A percentile compares a stretch with the other conserved stretches of the same genome.
These are phyloP conservation scores for Dictyostelium citrinum DNA, from an alignment of 78 protist genomes.

Conservation along the genomic window DNA sequence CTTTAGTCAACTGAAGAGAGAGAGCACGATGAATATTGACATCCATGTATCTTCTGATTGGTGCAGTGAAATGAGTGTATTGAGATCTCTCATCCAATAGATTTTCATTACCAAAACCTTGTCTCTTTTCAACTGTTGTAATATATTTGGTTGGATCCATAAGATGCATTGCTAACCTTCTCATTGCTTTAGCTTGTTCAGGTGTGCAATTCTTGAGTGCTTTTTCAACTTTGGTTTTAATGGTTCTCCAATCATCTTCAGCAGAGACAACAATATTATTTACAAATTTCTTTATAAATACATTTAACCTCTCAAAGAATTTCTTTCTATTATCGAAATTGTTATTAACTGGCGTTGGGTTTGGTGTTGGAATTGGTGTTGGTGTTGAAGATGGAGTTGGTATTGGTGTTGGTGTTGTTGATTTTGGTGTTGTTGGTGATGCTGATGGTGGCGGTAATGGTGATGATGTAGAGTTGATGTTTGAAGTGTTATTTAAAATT, in stretches of 20 bases:
- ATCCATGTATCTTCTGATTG: conserved; percentile 64
- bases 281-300: conserved; percentile 48
- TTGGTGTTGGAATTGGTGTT: neutral
- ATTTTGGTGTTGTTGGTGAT: neutral
- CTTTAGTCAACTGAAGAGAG: conserved; percentile 28
- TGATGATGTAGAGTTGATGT: neutral
- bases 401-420: neutral
- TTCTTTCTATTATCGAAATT: conserved; percentile 53
- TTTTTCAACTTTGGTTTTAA: conserved; percentile 60
- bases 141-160: conserved; percentile 69
- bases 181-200: conserved; percentile 58
- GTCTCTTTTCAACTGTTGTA: conserved; percentile 22
- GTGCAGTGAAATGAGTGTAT: conserved; percentile 64
- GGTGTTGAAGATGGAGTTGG: neutral
- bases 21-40: conserved; percentile 71
- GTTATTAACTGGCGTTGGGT: neutral
- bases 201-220: neutral
- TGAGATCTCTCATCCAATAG: conserved; percentile 21
- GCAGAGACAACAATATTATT: neutral
- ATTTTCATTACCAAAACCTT: neutral
- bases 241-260: conserved; percentile 54
- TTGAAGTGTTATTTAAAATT: neutral
- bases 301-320: conserved; percentile 57
- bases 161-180: conserved; percentile 60
- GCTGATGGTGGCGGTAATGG: neutral